Evolutionary conservation across 2,329 filamentous ascomycete genomes (phyloP).

Genomic region (Scorias spongiosa): DNA sequence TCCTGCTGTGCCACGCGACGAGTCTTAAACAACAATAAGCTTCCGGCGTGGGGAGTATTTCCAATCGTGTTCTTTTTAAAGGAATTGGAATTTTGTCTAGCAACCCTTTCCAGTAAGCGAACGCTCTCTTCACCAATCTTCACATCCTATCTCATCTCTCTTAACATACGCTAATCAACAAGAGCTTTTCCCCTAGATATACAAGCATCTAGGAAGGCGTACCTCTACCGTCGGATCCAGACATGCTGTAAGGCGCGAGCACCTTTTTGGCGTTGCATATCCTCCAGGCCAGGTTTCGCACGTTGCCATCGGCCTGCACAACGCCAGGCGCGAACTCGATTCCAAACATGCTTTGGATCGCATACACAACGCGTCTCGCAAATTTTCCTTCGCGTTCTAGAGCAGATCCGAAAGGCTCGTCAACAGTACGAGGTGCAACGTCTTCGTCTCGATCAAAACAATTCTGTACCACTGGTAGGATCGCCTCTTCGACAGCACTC

Average conservation of each 20-base stretch:
- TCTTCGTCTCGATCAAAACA: constrained; percentile 87
- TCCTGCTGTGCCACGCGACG: too few relatives aligned
- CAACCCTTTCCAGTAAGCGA: too few relatives aligned
- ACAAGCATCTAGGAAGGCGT: constrained; percentile 8
- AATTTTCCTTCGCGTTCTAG: constrained; percentile 84
- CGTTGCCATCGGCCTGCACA: constrained; percentile 79
- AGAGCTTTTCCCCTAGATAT: neutral
- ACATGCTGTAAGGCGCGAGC: constrained; percentile 41
- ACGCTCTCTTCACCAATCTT: too few relatives aligned
- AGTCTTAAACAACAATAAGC: too few relatives aligned
- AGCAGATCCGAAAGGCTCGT: constrained; percentile 71
- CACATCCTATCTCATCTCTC: too few relatives aligned
- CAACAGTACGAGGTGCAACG: constrained; percentile 64
- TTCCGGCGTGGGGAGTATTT: too few relatives aligned
- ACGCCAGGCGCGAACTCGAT: constrained; percentile 90
- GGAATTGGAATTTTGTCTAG: too few relatives aligned
- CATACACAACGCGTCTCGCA: constrained; percentile 79
- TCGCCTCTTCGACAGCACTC: constrained; percentile 54
- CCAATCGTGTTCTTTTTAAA: too few relatives aligned
- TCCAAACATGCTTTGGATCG: constrained; percentile 89
- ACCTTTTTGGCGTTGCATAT: constrained; percentile 94
- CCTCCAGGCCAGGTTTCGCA: constrained; percentile 82
- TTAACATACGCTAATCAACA: too few relatives aligned
- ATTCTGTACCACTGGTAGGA: constrained; percentile 74
- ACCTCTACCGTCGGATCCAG: constrained; percentile 22